phyloP scores from a whole-genome alignment of 2,329 filamentous ascomycete species.

The Triangularia verruculosa region DNA sequence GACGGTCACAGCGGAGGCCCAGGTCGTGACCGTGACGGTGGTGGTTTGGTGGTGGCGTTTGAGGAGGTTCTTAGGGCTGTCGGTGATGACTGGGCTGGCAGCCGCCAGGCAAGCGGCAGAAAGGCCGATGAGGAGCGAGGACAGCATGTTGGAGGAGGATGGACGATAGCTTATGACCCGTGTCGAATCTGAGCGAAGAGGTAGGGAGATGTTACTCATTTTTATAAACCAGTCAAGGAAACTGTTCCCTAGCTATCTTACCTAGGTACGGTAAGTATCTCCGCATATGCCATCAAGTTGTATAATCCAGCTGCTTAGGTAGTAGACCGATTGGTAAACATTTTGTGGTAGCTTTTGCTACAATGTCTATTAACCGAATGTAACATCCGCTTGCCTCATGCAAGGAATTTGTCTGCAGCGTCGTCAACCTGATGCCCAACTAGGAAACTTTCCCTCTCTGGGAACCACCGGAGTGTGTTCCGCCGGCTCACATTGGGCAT shows the following conservation, averaged over 20 bases:
- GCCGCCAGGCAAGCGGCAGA: background rate
- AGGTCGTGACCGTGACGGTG: constrained; percentile 9
- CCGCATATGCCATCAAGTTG: too few relatives aligned
- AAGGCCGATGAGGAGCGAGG: background rate
- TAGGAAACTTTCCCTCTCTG: background rate
- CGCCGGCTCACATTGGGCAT: background rate
- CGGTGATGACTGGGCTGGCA: background rate
- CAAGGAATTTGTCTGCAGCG: background rate
- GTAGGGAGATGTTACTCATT: too few relatives aligned
- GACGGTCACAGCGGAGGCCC: constrained; percentile 5
- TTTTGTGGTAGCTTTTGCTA: background rate
- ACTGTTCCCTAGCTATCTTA: too few relatives aligned
- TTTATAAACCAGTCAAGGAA: too few relatives aligned
- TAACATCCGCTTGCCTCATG: background rate
- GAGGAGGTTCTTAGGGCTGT: background rate
- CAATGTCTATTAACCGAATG: background rate
- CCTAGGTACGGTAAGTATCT: too few relatives aligned
- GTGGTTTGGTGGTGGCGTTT: constrained; percentile 2
- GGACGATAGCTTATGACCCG: too few relatives aligned
- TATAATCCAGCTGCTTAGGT: background rate
- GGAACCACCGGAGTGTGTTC: background rate
- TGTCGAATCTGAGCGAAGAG: too few relatives aligned
- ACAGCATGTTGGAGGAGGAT: background rate
- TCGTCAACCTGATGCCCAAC: background rate
- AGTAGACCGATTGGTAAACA: background rate